A percentile compares a stretch with the other conserved stretches of the same genome.
Conservation (phyloP, 2,329 filamentous ascomycete species). For the Ophiobolus disseminans region DNA sequence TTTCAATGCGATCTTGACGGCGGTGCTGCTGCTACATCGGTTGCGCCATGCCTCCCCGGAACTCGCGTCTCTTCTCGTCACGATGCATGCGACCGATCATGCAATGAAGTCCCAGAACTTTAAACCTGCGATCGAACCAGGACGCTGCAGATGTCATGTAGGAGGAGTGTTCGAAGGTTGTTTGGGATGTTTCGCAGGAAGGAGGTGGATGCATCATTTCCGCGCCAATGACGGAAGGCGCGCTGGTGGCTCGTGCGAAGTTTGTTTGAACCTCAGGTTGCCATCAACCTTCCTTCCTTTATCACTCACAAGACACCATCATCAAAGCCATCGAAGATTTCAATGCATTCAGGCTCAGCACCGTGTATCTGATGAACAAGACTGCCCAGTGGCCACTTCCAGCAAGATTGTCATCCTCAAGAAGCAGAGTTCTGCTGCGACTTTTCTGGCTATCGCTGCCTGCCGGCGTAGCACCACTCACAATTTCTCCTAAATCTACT, state of each 20-base stretch:
- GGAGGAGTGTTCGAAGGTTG: conserved; percentile 28
- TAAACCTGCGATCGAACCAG: too few species aligned
- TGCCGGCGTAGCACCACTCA: not conserved
- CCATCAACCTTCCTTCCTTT: conserved; percentile 5
- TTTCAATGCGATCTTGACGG: too few species aligned
- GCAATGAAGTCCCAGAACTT: too few species aligned
- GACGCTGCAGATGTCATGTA: conserved; percentile 11
- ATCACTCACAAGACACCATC: conserved; percentile 5
- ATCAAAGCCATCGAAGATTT: not conserved
- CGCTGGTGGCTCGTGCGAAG: conserved; percentile 13
- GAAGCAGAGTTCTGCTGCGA: too few species aligned
- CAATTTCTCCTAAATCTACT: not conserved
- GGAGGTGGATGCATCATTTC: conserved; percentile 1
- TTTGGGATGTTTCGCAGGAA: conserved; percentile 22
- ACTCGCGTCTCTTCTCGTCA: too few species aligned
- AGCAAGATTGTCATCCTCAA: too few species aligned
- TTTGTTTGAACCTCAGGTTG: conserved; percentile 27
- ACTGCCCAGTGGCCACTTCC: too few species aligned
- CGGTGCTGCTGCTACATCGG: too few species aligned
- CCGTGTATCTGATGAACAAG: too few species aligned
- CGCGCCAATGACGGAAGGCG: conserved; percentile 16
- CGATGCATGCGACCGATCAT: too few species aligned
- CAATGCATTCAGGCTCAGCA: too few species aligned
- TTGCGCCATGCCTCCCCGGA: too few species aligned
- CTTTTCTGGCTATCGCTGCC: not conserved